A percentile compares a stretch with the other conserved stretches of the same genome.
Evolutionary conservation across 2,329 filamentous ascomycete species (phyloP).

Genomic region (Xylariaceae sp.): DNA sequence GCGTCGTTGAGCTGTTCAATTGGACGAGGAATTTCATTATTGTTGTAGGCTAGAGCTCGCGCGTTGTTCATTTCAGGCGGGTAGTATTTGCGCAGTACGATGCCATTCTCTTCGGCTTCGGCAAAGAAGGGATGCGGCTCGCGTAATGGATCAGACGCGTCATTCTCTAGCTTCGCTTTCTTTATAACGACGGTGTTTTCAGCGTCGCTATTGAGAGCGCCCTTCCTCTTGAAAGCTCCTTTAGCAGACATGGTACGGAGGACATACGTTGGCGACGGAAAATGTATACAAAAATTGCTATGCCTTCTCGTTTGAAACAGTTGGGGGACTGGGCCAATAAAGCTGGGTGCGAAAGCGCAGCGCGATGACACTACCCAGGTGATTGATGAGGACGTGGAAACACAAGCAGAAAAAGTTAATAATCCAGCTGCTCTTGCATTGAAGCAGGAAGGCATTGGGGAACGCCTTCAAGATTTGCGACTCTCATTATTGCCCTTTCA

Average conservation of each 20-base stretch:
- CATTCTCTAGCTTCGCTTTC: constrained; percentile 36
- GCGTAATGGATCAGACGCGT: constrained; percentile 43
- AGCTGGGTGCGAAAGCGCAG: neutral
- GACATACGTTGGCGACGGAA: neutral
- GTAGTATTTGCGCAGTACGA: constrained; percentile 78
- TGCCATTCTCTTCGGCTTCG: constrained; percentile 61
- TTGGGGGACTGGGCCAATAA: neutral
- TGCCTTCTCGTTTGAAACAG: neutral
- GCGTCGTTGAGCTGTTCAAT: constrained; percentile 71
- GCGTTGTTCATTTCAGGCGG: constrained; percentile 85
- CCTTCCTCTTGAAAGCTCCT: constrained; percentile 38
- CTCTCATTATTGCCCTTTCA: constrained; percentile 5
- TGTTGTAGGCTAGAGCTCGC: constrained; percentile 76
- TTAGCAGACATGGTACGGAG: constrained; percentile 39
- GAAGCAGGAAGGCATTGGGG: neutral
- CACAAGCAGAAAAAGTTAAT: neutral
- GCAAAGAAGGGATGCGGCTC: constrained; percentile 55
- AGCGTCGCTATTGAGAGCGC: constrained; percentile 27
- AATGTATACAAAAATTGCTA: neutral
- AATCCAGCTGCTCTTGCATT: neutral
- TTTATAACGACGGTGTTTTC: constrained; percentile 36
- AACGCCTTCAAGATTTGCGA: neutral
- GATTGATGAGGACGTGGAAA: neutral
- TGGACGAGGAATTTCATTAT: constrained; percentile 73
- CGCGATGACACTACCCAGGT: neutral